A percentile compares a stretch with the other conserved stretches of the same genome.
These are phyloP conservation scores for Ensete ventricosum DNA, from an alignment of 176 grass and related monocot genomes.

Conservation along the genomic window DNA sequence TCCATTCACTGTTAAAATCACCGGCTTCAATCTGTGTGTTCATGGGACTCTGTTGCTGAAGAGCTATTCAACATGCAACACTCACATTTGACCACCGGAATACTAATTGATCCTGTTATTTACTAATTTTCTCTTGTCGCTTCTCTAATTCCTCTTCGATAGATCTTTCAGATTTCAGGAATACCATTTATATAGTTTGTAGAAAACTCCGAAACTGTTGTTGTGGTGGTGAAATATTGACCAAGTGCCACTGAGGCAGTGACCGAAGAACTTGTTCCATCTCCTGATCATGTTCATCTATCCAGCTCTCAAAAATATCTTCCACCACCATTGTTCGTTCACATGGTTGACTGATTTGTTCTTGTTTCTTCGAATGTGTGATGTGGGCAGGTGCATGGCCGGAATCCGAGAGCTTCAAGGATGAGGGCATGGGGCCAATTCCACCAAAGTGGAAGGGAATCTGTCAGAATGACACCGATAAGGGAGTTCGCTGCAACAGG, in stretches of 20 bases:
- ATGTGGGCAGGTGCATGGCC: conserved; percentile 77
- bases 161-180: too few species aligned
- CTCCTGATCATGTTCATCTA: too few species aligned
- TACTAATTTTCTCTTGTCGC: background rate
- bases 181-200: too few species aligned
- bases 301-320: background rate
- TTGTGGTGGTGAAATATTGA: too few species aligned
- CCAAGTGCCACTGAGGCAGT: too few species aligned
- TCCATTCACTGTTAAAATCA: too few species aligned
- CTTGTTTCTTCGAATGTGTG: background rate
- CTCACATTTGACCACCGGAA: background rate
- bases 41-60: background rate
- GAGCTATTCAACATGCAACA: background rate
- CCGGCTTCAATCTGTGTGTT: too few species aligned
- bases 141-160: background rate
- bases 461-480: conserved; percentile 65
- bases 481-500: conserved; percentile 73
- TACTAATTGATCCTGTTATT: background rate
- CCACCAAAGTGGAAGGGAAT: conserved; percentile 60
- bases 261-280: too few species aligned
- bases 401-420: conserved; percentile 86
- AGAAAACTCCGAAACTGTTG: too few species aligned
- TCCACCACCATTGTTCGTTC: background rate
- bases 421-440: conserved; percentile 63
- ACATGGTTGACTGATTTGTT: background rate